Base-by-base conservation (phyloP, 2,329 filamentous ascomycete species). In the Penicillium griseofulvum region DNA sequence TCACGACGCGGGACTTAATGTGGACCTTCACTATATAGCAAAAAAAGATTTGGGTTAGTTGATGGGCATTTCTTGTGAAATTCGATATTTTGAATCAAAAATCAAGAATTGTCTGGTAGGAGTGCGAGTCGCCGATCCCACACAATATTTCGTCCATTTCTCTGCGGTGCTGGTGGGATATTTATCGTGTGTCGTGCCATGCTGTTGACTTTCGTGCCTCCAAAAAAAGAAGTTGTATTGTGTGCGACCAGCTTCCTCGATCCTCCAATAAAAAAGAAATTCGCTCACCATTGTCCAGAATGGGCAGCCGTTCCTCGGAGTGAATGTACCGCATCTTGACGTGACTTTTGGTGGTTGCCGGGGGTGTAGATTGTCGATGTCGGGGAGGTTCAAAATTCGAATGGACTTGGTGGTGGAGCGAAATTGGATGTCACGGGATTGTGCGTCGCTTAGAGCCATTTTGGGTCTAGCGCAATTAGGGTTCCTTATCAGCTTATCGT, bases 241-340 rank as follows among this genome's bases (percentile, higher is more conserved):
- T 52, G 58, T 58, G 53, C 58, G 51, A 60, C 49, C 54, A 47
- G 43, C 58, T 52, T 47, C 52, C 48, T 50, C 38, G 43, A 55
- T 52, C 47, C 52, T 60, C 47, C 55, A 43, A 38, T 50, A 54
- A 54, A 67, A 71, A 63, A 63, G 61, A 64, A 65, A 57, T 59
- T 65, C 64, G 63, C 90, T 82, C 87, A 96, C 91, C 91, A 84
- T 92, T 90, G 80, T 97, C 91, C 76, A 95, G 94, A 81, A 99
- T 91, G 75, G 87, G 86, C 83, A 99, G 85, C 82, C 86, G 84
- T 87, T 99, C 93, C 83, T 93, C 85, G 77, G 91, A 96, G 87
- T 97, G 91, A 84, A 99, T 96, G 90, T 97, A 97, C 86, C 90
- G 95, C 94, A 97, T 97, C 83, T 90, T 97, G 89, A 82, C 74